Percentiles rank a stretch among this genome's conserved stretches.
phyloP scores from a whole-genome alignment of 169 alveolate genomes.

The Eimeria nieschulzi region DNA sequence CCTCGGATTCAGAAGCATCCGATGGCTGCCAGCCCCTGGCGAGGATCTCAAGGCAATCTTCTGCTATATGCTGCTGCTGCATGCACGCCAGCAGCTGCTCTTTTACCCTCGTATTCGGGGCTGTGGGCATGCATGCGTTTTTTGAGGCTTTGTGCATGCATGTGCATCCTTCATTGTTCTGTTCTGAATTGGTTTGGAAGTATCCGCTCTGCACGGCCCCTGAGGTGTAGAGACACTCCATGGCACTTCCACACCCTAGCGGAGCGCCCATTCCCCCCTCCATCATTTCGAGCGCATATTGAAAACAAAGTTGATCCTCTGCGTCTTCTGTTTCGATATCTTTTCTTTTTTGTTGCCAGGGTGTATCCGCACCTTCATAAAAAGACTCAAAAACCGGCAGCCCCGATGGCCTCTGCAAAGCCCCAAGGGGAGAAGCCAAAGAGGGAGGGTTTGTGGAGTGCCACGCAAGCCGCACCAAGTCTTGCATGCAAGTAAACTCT shows the following conservation, averaged over 20 bases:
- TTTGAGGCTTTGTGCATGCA: no score
- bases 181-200: no score
- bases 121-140: no score
- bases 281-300: not conserved
- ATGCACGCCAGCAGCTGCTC: not conserved
- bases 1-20: not conserved
- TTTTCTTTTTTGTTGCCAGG: not conserved
- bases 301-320: not conserved
- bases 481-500: not conserved
- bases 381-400: not conserved
- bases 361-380: not conserved
- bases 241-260: not conserved
- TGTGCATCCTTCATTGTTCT: no score
- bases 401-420: not conserved
- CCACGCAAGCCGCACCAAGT: not conserved
- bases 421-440: not conserved
- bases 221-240: no score
- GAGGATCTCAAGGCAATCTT: not conserved
- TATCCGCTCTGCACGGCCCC: no score
- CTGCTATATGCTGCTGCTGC: constrained; percentile 38
- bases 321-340: not conserved
- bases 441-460: no score
- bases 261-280: not conserved
- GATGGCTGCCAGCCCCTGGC: constrained; percentile 6
- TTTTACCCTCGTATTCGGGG: not conserved